phyloP scores from a whole-genome alignment of 2,329 filamentous ascomycete species.

The Chaetomium olivaceum region DNA sequence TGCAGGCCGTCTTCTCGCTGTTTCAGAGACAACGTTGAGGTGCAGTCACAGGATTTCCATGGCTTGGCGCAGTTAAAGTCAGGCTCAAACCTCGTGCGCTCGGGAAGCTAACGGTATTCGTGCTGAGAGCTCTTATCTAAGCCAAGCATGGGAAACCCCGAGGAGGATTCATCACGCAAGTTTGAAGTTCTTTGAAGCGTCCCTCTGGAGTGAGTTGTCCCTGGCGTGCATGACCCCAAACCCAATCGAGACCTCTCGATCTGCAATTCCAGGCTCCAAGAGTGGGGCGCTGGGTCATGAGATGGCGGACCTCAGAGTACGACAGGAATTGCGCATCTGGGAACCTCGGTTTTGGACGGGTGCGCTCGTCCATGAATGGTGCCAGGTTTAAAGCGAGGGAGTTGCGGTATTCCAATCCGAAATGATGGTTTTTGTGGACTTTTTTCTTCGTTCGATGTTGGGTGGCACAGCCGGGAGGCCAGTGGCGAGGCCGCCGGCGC shows the following conservation, averaged over 20 bases:
- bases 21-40: background rate
- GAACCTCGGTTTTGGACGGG: background rate
- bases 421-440: background rate
- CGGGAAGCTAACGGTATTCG: too few relatives aligned
- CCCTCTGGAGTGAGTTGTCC: background rate
- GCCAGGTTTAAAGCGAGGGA: background rate
- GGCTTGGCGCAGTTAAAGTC: background rate
- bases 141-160: background rate
- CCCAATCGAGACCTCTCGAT: background rate
- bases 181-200: background rate
- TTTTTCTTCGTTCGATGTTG: background rate
- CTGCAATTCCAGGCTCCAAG: conserved; percentile 2
- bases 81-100: background rate
- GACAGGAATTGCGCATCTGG: background rate
- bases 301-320: conserved; percentile 1
- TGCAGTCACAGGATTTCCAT: background rate
- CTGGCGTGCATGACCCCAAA: background rate
- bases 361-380: background rate
- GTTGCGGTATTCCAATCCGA: background rate
- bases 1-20: background rate
- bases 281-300: conserved; percentile 3
- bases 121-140: background rate
- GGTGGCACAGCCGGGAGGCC: background rate
- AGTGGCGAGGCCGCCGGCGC: conserved; percentile 14
- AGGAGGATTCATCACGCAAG: background rate